Conservation (phyloP, 148 eudicot genomes). For the Fagopyrum esculentum region DNA sequence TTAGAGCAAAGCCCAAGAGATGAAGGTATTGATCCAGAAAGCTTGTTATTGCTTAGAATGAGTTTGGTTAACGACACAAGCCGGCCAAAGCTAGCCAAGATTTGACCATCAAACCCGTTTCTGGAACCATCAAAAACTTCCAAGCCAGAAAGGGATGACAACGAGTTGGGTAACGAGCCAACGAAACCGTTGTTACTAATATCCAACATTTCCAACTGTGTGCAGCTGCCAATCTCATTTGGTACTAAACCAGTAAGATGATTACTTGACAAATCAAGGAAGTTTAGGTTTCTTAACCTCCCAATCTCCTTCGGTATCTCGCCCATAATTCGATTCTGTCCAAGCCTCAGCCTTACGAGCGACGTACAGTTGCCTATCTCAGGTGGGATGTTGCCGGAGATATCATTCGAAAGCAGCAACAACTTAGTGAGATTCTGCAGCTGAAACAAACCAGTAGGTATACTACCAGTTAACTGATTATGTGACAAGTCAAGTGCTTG, state of each 20-base stretch:
- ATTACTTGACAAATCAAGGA: slow-evolving; percentile 64
- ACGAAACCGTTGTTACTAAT: slow-evolving; percentile 37
- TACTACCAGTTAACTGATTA: slow-evolving; percentile 53
- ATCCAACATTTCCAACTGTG: slow-evolving; percentile 59
- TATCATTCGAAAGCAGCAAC: slow-evolving; percentile 57
- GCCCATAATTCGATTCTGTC: slow-evolving; percentile 42
- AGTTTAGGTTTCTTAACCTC: slow-evolving; percentile 43
- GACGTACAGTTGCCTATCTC: slow-evolving; percentile 45
- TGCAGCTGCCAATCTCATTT: slow-evolving; percentile 57
- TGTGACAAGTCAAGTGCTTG: slow-evolving; percentile 65
- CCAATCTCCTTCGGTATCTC: slow-evolving; percentile 58
- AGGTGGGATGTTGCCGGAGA: slow-evolving; percentile 59
- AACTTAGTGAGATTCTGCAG: slow-evolving; percentile 59
- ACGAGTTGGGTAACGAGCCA: slow-evolving; percentile 43
- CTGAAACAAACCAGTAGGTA: slow-evolving; percentile 51
- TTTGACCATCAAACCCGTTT: slow-evolving; percentile 45
- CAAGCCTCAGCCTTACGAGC: slow-evolving; percentile 45
- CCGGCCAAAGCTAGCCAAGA: slow-evolving; percentile 60
- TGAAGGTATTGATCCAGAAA: slow-evolving; percentile 58
- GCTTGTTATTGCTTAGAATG: slow-evolving; percentile 38
- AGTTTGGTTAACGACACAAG: slow-evolving; percentile 55
- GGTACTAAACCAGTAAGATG: slow-evolving; percentile 54
- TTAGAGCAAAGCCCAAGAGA: slow-evolving; percentile 53
- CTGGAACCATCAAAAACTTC: slow-evolving; percentile 62
- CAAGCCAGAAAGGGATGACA: slow-evolving; percentile 50